Evolutionary conservation across 805 yeast species (phyloP).

Genomic region (Ogataea paradorogensis): DNA sequence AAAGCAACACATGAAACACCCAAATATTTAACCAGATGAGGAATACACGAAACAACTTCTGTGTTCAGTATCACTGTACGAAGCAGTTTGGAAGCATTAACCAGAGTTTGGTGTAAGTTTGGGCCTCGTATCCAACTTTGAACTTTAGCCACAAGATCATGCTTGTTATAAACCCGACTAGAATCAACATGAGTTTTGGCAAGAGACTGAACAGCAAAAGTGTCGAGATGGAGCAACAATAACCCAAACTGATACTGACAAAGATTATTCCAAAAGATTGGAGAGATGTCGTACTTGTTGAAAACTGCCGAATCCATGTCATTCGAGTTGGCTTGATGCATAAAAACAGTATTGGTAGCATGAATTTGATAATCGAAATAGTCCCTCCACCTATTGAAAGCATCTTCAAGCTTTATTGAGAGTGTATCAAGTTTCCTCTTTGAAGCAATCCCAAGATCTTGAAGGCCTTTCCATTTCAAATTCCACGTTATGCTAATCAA

Average conservation of each 20-base stretch:
- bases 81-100: conserved; percentile 30
- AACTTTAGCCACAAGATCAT: conserved; percentile 3
- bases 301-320: conserved; percentile 12
- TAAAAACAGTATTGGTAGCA: conserved; percentile 5
- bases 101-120: conserved; percentile 12
- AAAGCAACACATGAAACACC: conserved; percentile 9
- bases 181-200: conserved; percentile 2
- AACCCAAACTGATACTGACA: conserved; percentile 15
- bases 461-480: conserved; percentile 19
- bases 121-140: conserved; percentile 13
- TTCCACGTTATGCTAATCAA: conserved; percentile 16
- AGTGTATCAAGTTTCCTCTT: conserved; percentile 30
- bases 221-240: conserved; percentile 11
- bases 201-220: conserved; percentile 5
- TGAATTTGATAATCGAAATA: conserved; percentile 36
- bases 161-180: not conserved
- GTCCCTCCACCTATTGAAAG: conserved; percentile 36
- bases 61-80: conserved; percentile 26
- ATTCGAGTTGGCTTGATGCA: not conserved
- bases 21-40: conserved; percentile 25
- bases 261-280: conserved; percentile 31
- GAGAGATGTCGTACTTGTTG: conserved; percentile 35
- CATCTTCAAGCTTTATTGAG: conserved; percentile 30
- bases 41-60: conserved; percentile 21
- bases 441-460: conserved; percentile 37